phyloP scores from a whole-genome alignment of 2,329 filamentous ascomycete genomes.

The Pestalotiopsis sp. region DNA sequence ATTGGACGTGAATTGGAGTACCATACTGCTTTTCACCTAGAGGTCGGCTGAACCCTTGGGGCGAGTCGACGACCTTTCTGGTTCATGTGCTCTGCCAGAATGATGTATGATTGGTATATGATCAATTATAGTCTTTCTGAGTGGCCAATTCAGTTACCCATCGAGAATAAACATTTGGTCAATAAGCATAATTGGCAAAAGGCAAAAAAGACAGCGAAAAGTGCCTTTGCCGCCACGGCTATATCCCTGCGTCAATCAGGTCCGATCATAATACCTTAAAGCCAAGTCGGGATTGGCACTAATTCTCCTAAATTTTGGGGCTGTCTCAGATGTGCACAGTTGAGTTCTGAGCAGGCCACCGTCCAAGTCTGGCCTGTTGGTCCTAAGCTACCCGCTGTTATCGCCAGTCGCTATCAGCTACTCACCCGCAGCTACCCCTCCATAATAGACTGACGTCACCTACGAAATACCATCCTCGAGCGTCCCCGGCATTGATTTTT shows the following conservation, averaged over 20 bases:
- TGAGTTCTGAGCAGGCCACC: background rate
- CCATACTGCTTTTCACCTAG: too few species aligned
- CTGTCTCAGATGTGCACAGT: background rate
- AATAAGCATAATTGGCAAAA: background rate
- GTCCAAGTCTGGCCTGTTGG: too few species aligned
- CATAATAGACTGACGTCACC: background rate
- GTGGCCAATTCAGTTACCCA: too few species aligned
- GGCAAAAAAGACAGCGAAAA: background rate
- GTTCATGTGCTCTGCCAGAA: too few species aligned
- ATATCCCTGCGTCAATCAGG: constrained; percentile 6
- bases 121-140: too few species aligned
- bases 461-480: background rate
- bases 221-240: background rate
- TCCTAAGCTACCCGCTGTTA: background rate
- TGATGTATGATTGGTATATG: too few species aligned
- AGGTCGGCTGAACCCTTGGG: too few species aligned
- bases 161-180: background rate
- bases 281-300: background rate
- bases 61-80: too few species aligned
- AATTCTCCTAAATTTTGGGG: background rate
- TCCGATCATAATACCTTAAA: constrained; percentile 1
- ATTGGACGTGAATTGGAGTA: background rate
- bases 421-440: background rate
- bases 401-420: background rate
- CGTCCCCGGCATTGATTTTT: background rate